Conservation (phyloP, 331 rosid genomes). For the Malus hybrid region DNA sequence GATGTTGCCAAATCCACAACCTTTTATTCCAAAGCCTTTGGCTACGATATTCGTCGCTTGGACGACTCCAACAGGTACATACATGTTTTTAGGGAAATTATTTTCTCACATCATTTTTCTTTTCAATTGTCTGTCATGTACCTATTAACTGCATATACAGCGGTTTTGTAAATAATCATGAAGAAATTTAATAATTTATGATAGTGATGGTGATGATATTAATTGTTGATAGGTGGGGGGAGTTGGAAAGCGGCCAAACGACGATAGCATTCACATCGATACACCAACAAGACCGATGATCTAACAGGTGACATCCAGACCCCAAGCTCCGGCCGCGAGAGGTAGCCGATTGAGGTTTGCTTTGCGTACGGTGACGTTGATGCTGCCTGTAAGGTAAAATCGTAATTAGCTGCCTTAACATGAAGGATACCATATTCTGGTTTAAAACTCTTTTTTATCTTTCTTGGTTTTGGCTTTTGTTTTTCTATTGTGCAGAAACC, state of each 20-base stretch:
- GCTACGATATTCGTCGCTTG: constrained; percentile 56
- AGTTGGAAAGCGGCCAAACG: constrained; percentile 65
- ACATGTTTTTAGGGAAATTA: neutral
- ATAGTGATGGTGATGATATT: neutral
- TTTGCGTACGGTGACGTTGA: constrained; percentile 63
- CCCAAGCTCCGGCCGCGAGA: constrained; percentile 24
- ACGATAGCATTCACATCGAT: constrained; percentile 75
- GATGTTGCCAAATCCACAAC: constrained; percentile 56
- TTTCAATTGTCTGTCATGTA: too few species aligned
- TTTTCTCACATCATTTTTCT: neutral
- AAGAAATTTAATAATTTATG: neutral
- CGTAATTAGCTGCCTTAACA: too few species aligned
- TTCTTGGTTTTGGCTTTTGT: too few species aligned
- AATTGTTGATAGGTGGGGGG: constrained; percentile 59
- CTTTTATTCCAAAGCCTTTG: constrained; percentile 74
- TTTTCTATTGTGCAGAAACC: too few species aligned
- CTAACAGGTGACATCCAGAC: constrained; percentile 54
- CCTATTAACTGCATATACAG: too few species aligned
- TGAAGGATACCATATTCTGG: too few species aligned
- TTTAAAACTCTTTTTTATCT: too few species aligned
- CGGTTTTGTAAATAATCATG: too few species aligned
- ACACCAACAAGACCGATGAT: constrained; percentile 67
- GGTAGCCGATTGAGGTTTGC: constrained; percentile 63
- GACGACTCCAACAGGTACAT: constrained; percentile 65
- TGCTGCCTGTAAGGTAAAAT: constrained; percentile 58